Conservation (phyloP, 2,329 filamentous ascomycete species). For the Diaporthe batatas region DNA sequence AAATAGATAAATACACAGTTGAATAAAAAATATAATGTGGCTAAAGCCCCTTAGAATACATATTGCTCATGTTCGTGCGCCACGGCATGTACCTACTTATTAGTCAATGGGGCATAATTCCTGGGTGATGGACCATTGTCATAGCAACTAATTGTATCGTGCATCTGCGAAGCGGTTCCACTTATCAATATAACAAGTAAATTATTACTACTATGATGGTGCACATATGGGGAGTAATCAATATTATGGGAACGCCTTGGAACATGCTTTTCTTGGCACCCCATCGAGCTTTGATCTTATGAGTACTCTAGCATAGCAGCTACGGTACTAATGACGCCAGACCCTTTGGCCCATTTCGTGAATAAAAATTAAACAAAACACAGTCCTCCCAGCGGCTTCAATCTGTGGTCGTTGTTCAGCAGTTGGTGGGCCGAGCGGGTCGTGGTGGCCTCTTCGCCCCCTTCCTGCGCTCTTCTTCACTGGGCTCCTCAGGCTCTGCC, state of each 20-base stretch:
- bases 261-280: not conserved
- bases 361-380: not conserved
- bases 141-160: not conserved
- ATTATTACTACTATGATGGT: no score
- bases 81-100: no score
- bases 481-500: constrained; percentile 15
- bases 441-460: constrained; percentile 6
- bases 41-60: no score
- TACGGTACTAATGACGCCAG: no score
- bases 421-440: constrained; percentile 9
- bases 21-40: no score
- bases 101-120: not conserved
- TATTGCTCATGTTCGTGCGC: no score
- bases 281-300: not conserved
- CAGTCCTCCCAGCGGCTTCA: no score
- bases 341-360: no score
- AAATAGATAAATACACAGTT: no score
- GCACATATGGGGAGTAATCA: not conserved
- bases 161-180: no score
- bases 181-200: not conserved
- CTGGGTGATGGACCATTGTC: not conserved
- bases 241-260: not conserved
- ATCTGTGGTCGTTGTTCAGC: not conserved
- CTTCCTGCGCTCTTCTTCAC: constrained; percentile 6
- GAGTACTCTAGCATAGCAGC: no score